These are phyloP conservation scores for Curvularia spicifera DNA, from an alignment of 2,329 filamentous ascomycete species.

Conservation along the genomic window DNA sequence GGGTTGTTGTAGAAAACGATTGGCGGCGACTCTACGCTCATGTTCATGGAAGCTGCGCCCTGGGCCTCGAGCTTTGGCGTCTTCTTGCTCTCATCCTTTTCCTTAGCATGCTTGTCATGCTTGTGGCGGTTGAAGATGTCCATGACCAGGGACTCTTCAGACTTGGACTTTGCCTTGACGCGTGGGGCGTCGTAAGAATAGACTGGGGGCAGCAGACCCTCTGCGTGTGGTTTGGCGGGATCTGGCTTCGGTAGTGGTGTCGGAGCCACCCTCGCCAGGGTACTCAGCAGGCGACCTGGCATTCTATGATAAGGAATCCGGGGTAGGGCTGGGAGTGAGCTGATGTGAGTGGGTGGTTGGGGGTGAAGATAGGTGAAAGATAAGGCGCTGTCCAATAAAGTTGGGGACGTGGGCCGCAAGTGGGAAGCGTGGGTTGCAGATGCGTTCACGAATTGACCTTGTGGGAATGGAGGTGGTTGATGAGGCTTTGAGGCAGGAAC, in stretches of 20 bases:
- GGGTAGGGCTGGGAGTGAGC: constrained; percentile 35
- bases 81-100: constrained; percentile 38
- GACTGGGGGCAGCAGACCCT: constrained; percentile 42
- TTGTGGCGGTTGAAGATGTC: constrained; percentile 50
- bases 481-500: constrained; percentile 41
- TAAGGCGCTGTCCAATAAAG: constrained; percentile 29
- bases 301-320: constrained; percentile 39
- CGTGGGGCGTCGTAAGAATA: constrained; percentile 45
- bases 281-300: constrained; percentile 46
- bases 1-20: constrained; percentile 81
- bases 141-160: constrained; percentile 48
- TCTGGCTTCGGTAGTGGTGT: constrained; percentile 43
- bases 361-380: constrained; percentile 21
- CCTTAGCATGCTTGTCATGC: constrained; percentile 33
- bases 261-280: constrained; percentile 42
- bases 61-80: constrained; percentile 46
- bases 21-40: constrained; percentile 83
- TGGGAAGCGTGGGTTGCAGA: constrained; percentile 17
- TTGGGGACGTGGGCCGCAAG: constrained; percentile 18
- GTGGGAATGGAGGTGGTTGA: constrained; percentile 45
- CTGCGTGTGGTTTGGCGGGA: constrained; percentile 26
- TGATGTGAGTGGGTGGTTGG: constrained; percentile 22
- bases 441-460: constrained; percentile 41
- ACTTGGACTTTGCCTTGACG: constrained; percentile 35
- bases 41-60: constrained; percentile 60